Percentiles rank a stretch among this genome's conserved stretches.
These are phyloP conservation scores for Citrullus colocynthis DNA, from an alignment of 306 rosid genomes.

Conservation along the genomic window DNA sequence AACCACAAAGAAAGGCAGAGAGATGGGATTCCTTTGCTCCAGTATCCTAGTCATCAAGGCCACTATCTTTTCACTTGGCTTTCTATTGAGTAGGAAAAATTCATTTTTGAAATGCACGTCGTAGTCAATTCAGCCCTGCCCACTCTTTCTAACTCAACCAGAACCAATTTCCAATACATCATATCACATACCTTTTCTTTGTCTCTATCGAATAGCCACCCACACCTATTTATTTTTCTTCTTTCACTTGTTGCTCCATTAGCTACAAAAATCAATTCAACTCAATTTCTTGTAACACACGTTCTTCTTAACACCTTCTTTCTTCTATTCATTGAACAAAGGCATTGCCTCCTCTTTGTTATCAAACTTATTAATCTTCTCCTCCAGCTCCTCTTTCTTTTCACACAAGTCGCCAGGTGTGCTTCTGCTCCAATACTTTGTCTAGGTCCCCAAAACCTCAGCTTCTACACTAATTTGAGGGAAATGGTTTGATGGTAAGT, in stretches of 20 bases:
- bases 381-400: background rate
- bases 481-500: too few species aligned
- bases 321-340: background rate
- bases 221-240: background rate
- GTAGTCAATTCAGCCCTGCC: background rate
- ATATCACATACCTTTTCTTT: background rate
- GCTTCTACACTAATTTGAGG: background rate
- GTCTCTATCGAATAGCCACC: background rate
- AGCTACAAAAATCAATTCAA: background rate
- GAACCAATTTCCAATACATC: background rate
- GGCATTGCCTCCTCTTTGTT: background rate
- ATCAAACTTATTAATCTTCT: background rate
- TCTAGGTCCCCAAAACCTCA: background rate
- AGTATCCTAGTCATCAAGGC: background rate
- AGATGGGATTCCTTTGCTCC: background rate
- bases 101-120: background rate
- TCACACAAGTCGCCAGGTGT: background rate
- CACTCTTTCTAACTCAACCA: background rate
- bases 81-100: background rate
- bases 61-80: background rate
- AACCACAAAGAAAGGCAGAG: background rate
- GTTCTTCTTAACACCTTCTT: background rate
- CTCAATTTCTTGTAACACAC: background rate
- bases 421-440: background rate
- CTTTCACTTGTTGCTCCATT: background rate